These are phyloP conservation scores for Rhizopus delemar DNA, from an alignment of 371 early-diverging fungal species.

Conservation along the genomic window DNA sequence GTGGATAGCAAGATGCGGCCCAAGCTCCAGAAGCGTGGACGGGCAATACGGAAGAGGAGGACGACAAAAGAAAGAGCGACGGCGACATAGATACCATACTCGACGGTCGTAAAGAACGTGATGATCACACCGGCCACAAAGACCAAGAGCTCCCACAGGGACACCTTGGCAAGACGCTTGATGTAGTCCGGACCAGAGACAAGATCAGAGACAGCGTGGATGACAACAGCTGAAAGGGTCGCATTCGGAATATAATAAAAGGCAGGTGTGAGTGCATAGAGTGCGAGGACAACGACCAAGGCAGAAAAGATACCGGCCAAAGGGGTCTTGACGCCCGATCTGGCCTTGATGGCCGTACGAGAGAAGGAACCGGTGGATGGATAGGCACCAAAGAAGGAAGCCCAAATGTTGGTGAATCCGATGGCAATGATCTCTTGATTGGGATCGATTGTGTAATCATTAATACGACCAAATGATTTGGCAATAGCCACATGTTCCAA, in stretches of 20 bases:
- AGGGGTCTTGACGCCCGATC: conserved; percentile 83
- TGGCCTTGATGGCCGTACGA: conserved; percentile 73
- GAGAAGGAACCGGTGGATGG: conserved; percentile 55
- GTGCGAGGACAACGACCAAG: conserved; percentile 71
- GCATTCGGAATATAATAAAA: conserved; percentile 88
- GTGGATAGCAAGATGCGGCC: conserved; percentile 38
- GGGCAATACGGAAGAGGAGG: conserved; percentile 70
- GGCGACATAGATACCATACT: conserved; percentile 70
- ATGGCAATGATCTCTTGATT: conserved; percentile 88
- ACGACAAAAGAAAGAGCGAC: conserved; percentile 64
- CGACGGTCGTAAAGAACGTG: conserved; percentile 70
- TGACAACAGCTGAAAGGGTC: conserved; percentile 77
- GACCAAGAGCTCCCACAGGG: conserved; percentile 57
- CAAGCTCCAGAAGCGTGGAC: conserved; percentile 58
- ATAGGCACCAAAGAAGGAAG: conserved; percentile 78
- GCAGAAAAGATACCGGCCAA: conserved; percentile 80
- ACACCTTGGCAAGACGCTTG: conserved; percentile 43
- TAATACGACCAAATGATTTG: conserved; percentile 78
- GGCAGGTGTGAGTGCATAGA: conserved; percentile 78
- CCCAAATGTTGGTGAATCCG: conserved; percentile 79
- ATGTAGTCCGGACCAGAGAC: conserved; percentile 44
- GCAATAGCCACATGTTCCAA: conserved; percentile 86
- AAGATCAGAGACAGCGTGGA: conserved; percentile 69
- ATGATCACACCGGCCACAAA: conserved; percentile 60
- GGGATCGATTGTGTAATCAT: conserved; percentile 63